Conservation (phyloP, 2,329 filamentous ascomycete genomes). For the Stagonosporopsis rhizophila region DNA sequence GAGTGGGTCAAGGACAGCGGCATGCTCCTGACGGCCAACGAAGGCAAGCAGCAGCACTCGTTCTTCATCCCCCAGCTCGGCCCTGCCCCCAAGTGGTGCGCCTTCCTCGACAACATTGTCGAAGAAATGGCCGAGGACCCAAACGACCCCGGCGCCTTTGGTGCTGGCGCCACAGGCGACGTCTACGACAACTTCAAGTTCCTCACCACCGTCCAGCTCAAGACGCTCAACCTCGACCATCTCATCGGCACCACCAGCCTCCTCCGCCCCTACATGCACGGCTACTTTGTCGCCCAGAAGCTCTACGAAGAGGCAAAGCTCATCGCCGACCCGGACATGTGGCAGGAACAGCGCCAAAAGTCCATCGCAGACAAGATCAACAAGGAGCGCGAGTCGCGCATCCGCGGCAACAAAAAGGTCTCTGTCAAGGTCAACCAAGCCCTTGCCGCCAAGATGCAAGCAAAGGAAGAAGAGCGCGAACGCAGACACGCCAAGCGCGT, state of each 20-base stretch:
- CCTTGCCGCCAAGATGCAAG: slow-evolving; percentile 68
- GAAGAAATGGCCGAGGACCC: slow-evolving; percentile 95
- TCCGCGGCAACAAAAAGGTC: slow-evolving; percentile 93
- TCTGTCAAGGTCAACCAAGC: slow-evolving; percentile 86
- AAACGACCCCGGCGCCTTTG: slow-evolving; percentile 66
- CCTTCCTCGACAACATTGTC: slow-evolving; percentile 95
- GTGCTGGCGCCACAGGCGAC: slow-evolving; percentile 68
- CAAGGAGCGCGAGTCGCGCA: slow-evolving; percentile 93
- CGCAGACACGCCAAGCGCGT: slow-evolving; percentile 55
- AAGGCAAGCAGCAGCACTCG: slow-evolving; percentile 91
- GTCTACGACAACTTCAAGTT: slow-evolving; percentile 99
- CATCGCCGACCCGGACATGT: slow-evolving; percentile 92
- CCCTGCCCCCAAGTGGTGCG: slow-evolving; percentile 92
- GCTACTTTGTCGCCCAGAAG: slow-evolving; percentile 95
- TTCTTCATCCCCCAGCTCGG: slow-evolving; percentile 96
- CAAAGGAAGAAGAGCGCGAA: slow-evolving; percentile 72
- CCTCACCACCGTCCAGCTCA: slow-evolving; percentile 85
- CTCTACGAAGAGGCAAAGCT: slow-evolving; percentile 93
- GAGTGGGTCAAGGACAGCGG: slow-evolving; percentile 91
- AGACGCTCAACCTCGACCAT: slow-evolving; percentile 84
- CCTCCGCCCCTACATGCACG: slow-evolving; percentile 96
- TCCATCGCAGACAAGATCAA: slow-evolving; percentile 94
- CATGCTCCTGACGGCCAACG: slow-evolving; percentile 96
- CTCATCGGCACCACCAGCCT: slow-evolving; percentile 89
- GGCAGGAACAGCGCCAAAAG: slow-evolving; percentile 90